A percentile compares a stretch with the other conserved stretches of the same genome.
Conservation (phyloP, 108 stramenopile species). For the Nitzschia sp. region DNA sequence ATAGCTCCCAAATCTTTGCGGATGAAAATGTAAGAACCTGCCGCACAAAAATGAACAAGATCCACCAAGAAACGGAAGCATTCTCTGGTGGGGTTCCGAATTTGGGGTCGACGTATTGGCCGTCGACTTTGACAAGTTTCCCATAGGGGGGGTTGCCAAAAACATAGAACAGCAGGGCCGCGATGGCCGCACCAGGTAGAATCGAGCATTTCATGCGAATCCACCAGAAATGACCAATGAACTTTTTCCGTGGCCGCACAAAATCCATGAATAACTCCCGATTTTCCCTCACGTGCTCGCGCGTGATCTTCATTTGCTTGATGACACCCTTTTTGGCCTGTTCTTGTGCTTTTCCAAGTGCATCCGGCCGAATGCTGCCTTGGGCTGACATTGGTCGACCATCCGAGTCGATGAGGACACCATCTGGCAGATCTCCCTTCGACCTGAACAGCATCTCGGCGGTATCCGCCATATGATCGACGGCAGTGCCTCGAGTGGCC, state of each 20-base stretch:
- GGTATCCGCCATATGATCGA: not conserved
- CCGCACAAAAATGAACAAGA: slow-evolving; percentile 36
- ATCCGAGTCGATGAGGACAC: too few relatives aligned
- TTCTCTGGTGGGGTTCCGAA: not conserved
- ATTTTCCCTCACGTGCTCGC: not conserved
- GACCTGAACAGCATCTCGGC: not conserved
- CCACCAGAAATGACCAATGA: not conserved
- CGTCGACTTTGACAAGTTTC: not conserved
- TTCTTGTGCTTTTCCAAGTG: not conserved
- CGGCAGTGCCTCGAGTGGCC: not conserved
- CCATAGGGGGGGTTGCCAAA: slow-evolving; percentile 26
- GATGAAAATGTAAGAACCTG: slow-evolving; percentile 37
- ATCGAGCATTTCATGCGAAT: not conserved
- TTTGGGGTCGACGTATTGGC: not conserved
- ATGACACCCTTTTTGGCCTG: not conserved
- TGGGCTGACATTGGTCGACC: too few relatives aligned
- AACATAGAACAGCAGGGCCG: slow-evolving; percentile 24
- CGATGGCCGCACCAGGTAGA: not conserved
- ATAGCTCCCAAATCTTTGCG: slow-evolving; percentile 26
- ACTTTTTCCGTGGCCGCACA: not conserved
- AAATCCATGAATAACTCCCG: not conserved
- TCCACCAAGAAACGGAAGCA: slow-evolving; percentile 48
- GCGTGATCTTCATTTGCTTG: not conserved
- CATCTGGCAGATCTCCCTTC: too few relatives aligned
- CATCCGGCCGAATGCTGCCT: too few relatives aligned